Base-by-base conservation (phyloP, 2,329 filamentous ascomycete species). In the Endothia cerciana region DNA sequence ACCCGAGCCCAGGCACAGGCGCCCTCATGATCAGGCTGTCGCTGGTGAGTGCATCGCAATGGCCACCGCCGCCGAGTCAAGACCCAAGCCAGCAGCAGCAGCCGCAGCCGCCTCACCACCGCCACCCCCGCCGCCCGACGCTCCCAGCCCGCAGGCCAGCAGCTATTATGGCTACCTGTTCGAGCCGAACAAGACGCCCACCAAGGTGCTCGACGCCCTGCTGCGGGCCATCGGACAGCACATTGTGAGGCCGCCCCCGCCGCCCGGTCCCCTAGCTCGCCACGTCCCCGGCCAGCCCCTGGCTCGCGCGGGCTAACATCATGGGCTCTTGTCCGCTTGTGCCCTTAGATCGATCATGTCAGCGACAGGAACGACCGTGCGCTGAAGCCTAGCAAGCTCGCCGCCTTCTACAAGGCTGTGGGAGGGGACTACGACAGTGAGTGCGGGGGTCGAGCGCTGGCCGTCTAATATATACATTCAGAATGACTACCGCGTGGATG, bases 341-440 rank as follows among this genome's bases (percentile, higher is more conserved):
- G 19, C 57, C 79, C 60, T 45, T 68, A 91, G 89, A 81, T 82
- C 59, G 76, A 79, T 57, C 78, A 88, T 60, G 79, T 91, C 67
- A 87, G 87, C 65, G 86, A 90, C 74, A 83, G 79, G 71, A 80
- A 80, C 36, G 79, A 83, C 28, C 77, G 77, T 49, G 76, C 80
- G 60, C 76, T 91, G 45, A 91, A 85, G 6, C 90, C 91, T 0
- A 79, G 83, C 62, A 93, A 93, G 74, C 80, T 94, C 51, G 89
- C 91, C n/a, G 82, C 85, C 47, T 94, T 93, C 74, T 94, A 94
- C 78, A 88, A 87, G 73, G 81, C 84, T 36, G 89, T 92, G 19
- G 91, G 91, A 65, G 89, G 90, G 56, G 86, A 94, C 73, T 93
- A 91, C 76, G 91, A 94, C 74, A 79, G 86, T 88, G 57, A 65